Conservation (phyloP, 768 basidiomycete species). For the Leccinum broughii region DNA sequence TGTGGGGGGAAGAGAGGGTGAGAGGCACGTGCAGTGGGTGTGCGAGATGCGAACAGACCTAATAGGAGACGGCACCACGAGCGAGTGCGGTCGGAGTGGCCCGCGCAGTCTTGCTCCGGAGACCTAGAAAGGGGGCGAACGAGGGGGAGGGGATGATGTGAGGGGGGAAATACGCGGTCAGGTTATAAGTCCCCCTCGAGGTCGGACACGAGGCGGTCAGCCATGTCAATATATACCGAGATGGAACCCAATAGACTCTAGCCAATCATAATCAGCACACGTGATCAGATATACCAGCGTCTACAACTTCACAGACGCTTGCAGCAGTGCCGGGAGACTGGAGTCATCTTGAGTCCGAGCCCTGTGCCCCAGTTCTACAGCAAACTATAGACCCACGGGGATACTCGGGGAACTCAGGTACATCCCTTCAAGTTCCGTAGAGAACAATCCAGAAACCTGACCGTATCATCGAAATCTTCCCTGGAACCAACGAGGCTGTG, state of each 20-base stretch:
- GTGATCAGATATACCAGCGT: conserved; percentile 16
- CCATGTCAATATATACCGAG: conserved; percentile 11
- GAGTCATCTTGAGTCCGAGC: background rate
- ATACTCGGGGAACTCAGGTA: background rate
- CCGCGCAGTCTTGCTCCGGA: conserved; percentile 26
- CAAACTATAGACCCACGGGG: background rate
- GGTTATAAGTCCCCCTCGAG: conserved; percentile 28
- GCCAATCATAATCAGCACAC: conserved; percentile 28
- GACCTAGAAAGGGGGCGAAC: conserved; percentile 20
- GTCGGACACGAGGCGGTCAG: conserved; percentile 27
- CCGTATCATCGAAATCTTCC: background rate
- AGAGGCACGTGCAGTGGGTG: background rate
- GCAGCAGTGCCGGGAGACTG: no score
- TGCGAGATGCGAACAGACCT: conserved; percentile 9
- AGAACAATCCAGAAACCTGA: no score
- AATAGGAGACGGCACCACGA: conserved; percentile 17
- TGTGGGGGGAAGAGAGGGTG: conserved; percentile 1
- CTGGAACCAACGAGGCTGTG: background rate
- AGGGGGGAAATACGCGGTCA: conserved; percentile 1
- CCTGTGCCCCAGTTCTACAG: background rate
- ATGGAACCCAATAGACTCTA: conserved; percentile 13
- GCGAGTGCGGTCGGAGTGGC: conserved; percentile 17
- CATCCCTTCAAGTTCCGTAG: background rate
- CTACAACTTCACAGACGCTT: no score
- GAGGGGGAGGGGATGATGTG: conserved; percentile 1